phyloP scores from a whole-genome alignment of 495 filamentous ascomycete genomes.

The Hypoxylon trugodes region DNA sequence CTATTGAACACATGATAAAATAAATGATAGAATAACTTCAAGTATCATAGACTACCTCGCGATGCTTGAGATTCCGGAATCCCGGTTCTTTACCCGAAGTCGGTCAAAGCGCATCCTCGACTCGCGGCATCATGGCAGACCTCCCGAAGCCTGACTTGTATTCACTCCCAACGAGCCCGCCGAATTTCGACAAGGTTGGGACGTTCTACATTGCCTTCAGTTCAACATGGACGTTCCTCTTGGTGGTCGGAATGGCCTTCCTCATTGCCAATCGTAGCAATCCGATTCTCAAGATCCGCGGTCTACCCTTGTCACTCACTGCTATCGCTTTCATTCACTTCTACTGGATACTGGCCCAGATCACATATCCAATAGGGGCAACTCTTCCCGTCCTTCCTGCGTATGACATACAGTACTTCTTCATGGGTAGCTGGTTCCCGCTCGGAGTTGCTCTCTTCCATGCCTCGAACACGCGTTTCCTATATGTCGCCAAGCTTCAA shows the following conservation, averaged over 20 bases:
- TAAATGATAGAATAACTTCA: conserved; percentile 12
- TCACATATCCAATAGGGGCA: conserved; percentile 67
- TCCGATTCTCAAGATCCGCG: conserved; percentile 70
- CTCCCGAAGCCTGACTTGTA: conserved; percentile 22
- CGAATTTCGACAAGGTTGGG: conserved; percentile 53
- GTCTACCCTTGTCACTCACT: conserved; percentile 64
- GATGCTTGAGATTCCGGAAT: not conserved
- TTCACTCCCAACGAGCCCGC: conserved; percentile 30
- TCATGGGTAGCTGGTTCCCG: conserved; percentile 77
- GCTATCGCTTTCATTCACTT: conserved; percentile 69
- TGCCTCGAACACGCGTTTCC: conserved; percentile 70
- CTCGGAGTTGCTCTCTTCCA: conserved; percentile 77
- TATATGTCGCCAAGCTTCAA: conserved; percentile 67
- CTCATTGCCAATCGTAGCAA: conserved; percentile 63
- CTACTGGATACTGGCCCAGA: conserved; percentile 67
- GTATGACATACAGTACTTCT: conserved; percentile 70
- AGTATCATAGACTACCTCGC: conserved; percentile 11
- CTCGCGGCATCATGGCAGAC: conserved; percentile 24
- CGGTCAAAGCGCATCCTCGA: conserved; percentile 39
- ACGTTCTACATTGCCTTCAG: conserved; percentile 54
- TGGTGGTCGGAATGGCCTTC: conserved; percentile 62
- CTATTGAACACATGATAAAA: not conserved
- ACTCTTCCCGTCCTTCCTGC: conserved; percentile 55
- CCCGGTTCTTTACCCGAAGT: not conserved
- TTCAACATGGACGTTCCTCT: conserved; percentile 63